Evolutionary conservation across 495 filamentous ascomycete genomes (phyloP), one percentile per base, ranked within the genome.

Genomic region (Hypomontagnella monticulosa): DNA sequence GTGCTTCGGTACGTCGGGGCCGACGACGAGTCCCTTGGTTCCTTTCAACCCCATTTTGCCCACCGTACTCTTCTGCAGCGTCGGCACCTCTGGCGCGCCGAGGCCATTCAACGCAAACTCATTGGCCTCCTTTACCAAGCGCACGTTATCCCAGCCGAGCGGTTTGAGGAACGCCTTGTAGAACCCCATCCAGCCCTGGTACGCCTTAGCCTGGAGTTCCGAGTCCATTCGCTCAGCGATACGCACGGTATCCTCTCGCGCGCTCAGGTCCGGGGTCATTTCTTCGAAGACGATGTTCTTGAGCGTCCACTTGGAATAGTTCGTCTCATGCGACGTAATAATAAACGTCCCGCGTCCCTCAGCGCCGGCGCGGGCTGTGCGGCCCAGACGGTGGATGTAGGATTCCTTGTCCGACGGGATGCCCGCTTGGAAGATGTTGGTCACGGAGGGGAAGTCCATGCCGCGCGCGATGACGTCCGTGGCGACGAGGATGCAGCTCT

Each of bases 381-480:
- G 87, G 14, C 90, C 90, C 5, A 91, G 79, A 19, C 90, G 88
- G 69, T 93, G 90, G 55, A 92, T 83, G 75, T 93, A 93, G 41
- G 87, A 84, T 63, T 90, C 87, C 19, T 82, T 80, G 49, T 82
- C 81, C 1, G 80, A 71, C 8, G 90, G 88, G 15, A 87, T 64
- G 27, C 89, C 88, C 5, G 89, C 73, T 70, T 93, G 90, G 52
- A 93, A 83, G 63, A 93, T 87, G 58, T 90, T 87, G 36, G 86
- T 89, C 33, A 91, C 89, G 44, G 84, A 83, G 1, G 88, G 89
- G 72, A 91, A 91, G 72, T 93, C 89, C 87, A 93, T 89, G 27
- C 89, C 89, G 51, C 89, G 84, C 14, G 88, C 89, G 43, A 91
- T 84, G 19, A 91, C 88, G 71, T 91, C 88, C 12, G 85, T 85